These are phyloP conservation scores for Biscogniauxia marginata DNA, from an alignment of 2,329 filamentous ascomycete species.

Conservation along the genomic window DNA sequence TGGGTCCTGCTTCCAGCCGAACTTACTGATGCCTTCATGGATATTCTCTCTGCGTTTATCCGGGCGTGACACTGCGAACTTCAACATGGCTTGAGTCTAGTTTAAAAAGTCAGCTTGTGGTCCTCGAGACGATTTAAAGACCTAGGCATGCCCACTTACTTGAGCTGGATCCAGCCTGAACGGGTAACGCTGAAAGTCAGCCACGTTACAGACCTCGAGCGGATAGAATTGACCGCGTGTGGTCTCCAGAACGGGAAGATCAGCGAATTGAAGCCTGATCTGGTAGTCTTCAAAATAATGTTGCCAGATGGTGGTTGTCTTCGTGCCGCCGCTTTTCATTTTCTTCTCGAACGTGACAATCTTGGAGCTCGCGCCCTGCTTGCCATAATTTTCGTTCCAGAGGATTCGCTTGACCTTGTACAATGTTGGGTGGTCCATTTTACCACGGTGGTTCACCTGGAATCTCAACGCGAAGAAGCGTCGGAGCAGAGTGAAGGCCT, in stretches of 20 bases:
- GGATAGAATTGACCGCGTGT: slow-evolving; percentile 56
- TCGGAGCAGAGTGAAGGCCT: slow-evolving; percentile 54
- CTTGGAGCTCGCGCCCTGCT: slow-evolving; percentile 47
- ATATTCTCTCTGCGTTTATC: slow-evolving; percentile 67
- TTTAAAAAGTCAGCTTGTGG: slow-evolving; percentile 21
- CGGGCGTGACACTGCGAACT: slow-evolving; percentile 82
- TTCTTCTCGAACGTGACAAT: slow-evolving; percentile 56
- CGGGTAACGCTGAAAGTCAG: slow-evolving; percentile 57
- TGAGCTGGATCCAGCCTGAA: slow-evolving; percentile 61
- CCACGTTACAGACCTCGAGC: slow-evolving; percentile 57
- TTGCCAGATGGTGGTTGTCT: slow-evolving; percentile 47
- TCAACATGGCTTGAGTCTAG: slow-evolving; percentile 86
- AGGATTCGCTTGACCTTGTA: slow-evolving; percentile 54
- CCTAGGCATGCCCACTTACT: slow-evolving; percentile 32
- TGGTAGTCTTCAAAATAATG: slow-evolving; percentile 59
- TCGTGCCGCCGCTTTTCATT: slow-evolving; percentile 32
- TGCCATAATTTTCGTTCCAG: slow-evolving; percentile 44
- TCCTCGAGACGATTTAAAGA: background rate
- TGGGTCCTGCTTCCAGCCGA: slow-evolving; percentile 67
- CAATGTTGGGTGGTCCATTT: slow-evolving; percentile 43
- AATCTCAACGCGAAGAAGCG: slow-evolving; percentile 57
- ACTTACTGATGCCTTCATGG: slow-evolving; percentile 61
- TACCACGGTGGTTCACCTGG: slow-evolving; percentile 52
- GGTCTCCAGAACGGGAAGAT: slow-evolving; percentile 59
- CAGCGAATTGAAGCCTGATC: slow-evolving; percentile 43